Evolutionary conservation across 306 rosid species (phyloP), one percentile per base, ranked within the genome.

Genomic region (Psophocarpus tetragonolobus): DNA sequence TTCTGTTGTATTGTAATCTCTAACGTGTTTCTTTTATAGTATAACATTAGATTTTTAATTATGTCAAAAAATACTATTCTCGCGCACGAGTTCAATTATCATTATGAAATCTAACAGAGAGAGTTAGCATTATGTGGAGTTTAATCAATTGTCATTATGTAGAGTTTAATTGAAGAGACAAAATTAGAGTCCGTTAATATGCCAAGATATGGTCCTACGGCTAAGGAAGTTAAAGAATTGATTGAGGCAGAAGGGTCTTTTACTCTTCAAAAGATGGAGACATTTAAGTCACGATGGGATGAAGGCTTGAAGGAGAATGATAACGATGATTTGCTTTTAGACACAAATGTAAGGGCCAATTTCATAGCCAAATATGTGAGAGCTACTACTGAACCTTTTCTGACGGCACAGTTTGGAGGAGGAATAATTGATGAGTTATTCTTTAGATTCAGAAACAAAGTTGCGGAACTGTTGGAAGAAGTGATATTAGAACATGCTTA

Each of bases 211-310:
- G 21, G 50, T 30, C 74, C 93, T 7, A 72, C 85, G 4, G 56
- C 70, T 0, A 3, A 45, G 27, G 91, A 87, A 74, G 87, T 87
- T 0, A 48, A 26, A 33, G 20, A 71, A 24, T 76, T 81, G 71
- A 80, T 89, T 18, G 81, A 68, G 26, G 81, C 78, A 35, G 85
- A 87, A 83, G 89, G 87, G 7, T 85, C 87, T 2, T 87, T 87
- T 33, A 60, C 27, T 4, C 2, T 82, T 7, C 61, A 83, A 6
- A 60, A 44, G 27, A 45, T 86, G 5, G 45, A 81, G 33, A 69
- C 38, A 26, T 58, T 84, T 15, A 35, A 57, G 21, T 30, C 67
- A 0, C 60, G 45, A 48, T 82, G 88, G 87, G 76, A 84, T 14
- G 84, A 42, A 3, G 54, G 51, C 0, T 8, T 75, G 3, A 71